Base-by-base conservation (phyloP, 1,139 yeast species). In the Taiozyma sp. region DNA sequence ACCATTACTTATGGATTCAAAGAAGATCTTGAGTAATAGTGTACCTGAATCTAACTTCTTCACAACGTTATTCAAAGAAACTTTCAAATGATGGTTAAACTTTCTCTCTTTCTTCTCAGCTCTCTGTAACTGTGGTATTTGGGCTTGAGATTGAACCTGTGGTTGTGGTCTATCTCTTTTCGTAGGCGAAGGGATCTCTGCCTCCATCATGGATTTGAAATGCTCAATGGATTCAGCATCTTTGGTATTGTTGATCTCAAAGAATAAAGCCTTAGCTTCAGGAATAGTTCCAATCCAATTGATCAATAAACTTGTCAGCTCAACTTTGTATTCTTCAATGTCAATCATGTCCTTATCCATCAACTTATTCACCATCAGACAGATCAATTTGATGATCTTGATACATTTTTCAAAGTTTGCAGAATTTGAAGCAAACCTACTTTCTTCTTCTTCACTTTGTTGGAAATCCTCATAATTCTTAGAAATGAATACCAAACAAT, bases 221-320 rank as follows among this genome's bases (percentile, higher is more conserved):
- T 24, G 34, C 24, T 45, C 45, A 40, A 40, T 22, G 4, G 28
- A 13, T 24, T 42, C 46, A 13, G 16, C 16, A 8, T 50, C 50
- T 6, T 44, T 46, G 11, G 48, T 53, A 13, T 46, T 47, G 42
- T 68, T 68, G 19, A 70, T 54, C 45, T 56, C 58, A 55, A 71
- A 72, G 54, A 68, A 70, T 14, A 72, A 50, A 4, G 62, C 64
- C 46, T 68, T 65, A 5, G 80, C 80, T 37, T 74, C 79, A 0
- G 77, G 75, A 6, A 74, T 56, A 48, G 74, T 72, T 7, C 85
- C 80, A 45, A 84, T 79, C 83, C 87, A 83, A 53, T 76, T 78
- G 59, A 85, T 73, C 47, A 85, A 68, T 46, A 83, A 68, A 3
- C 79, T 74, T 53, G 80, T 81, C 34, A 84, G 65, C 54, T 81